phyloP scores from a whole-genome alignment of 768 basidiomycete species.

The Panaeolus papilionaceus region DNA sequence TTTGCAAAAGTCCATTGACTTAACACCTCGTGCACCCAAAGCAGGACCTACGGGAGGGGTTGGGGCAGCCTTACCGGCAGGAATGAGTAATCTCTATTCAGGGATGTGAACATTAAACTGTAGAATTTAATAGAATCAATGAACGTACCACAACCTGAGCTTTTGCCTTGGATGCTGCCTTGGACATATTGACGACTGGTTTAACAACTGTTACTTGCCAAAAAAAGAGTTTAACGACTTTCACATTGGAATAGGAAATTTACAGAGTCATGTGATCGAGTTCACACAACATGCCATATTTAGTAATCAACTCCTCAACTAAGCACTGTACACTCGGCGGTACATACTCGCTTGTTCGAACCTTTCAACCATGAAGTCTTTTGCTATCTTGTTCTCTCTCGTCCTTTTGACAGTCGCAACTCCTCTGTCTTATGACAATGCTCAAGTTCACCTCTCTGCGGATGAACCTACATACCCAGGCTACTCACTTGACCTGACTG shows the following conservation, averaged over 20 bases:
- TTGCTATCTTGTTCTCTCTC: slow-evolving; percentile 49
- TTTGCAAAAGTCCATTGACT: slow-evolving; percentile 99
- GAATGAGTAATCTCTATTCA: slow-evolving; percentile 79
- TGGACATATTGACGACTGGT: slow-evolving; percentile 60
- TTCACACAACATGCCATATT: neutral
- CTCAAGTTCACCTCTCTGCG: slow-evolving; percentile 46
- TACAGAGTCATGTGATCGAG: slow-evolving; percentile 21
- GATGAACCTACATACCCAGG: slow-evolving; percentile 52
- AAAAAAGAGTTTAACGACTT: neutral
- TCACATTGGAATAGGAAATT: neutral
- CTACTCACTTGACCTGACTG: slow-evolving; percentile 76
- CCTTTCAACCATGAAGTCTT: slow-evolving; percentile 53
- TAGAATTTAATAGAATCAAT: neutral
- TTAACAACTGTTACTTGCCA: neutral
- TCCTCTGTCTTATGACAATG: slow-evolving; percentile 38
- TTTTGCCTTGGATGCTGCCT: slow-evolving; percentile 62
- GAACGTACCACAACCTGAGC: slow-evolving; percentile 78
- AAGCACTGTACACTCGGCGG: no score
- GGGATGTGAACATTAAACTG: slow-evolving; percentile 18
- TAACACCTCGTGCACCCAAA: slow-evolving; percentile 96
- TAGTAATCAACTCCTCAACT: neutral
- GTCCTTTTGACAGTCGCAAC: slow-evolving; percentile 48
- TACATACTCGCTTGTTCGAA: no score
- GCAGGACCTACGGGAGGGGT: slow-evolving; percentile 97
- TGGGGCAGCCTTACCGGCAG: slow-evolving; percentile 94